Percentiles rank a stretch among this genome's conserved stretches.
These are phyloP conservation scores for Choiromyces venosus DNA, from an alignment of 495 filamentous ascomycete species.

Conservation along the genomic window DNA sequence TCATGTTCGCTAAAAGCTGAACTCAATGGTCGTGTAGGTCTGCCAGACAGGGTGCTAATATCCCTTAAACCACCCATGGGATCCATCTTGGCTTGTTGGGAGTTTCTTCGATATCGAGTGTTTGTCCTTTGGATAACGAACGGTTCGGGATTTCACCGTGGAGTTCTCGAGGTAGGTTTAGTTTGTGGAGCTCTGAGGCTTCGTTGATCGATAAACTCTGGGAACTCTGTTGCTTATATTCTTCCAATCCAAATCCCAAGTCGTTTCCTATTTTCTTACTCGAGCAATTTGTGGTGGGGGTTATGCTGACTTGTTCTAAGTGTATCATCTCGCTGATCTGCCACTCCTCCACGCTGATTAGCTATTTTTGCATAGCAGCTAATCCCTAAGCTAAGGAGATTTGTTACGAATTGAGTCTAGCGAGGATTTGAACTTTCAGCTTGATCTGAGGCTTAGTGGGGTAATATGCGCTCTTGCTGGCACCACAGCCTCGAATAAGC, in stretches of 20 bases:
- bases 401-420: not conserved
- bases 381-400: not conserved
- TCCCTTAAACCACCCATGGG: not conserved
- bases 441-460: not conserved
- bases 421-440: not conserved
- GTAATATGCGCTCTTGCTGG: not conserved
- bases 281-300: not conserved
- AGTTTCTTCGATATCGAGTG: not conserved
- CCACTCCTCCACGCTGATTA: not conserved
- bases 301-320: not conserved
- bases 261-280: not conserved
- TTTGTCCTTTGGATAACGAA: not conserved
- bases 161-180: not conserved
- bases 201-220: not conserved
- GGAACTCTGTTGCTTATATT: not conserved
- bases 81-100: not conserved
- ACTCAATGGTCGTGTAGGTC: not conserved
- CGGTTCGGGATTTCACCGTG: not conserved
- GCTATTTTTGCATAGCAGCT: not conserved
- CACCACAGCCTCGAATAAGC: not conserved
- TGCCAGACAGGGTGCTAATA: not conserved
- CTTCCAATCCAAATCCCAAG: not conserved
- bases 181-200: not conserved
- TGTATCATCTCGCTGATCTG: not conserved
- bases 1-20: constrained; percentile 7